Evolutionary conservation across 768 basidiomycete species (phyloP), one percentile per base, ranked within the genome.

Genomic region (Boletus rubescentipes): DNA sequence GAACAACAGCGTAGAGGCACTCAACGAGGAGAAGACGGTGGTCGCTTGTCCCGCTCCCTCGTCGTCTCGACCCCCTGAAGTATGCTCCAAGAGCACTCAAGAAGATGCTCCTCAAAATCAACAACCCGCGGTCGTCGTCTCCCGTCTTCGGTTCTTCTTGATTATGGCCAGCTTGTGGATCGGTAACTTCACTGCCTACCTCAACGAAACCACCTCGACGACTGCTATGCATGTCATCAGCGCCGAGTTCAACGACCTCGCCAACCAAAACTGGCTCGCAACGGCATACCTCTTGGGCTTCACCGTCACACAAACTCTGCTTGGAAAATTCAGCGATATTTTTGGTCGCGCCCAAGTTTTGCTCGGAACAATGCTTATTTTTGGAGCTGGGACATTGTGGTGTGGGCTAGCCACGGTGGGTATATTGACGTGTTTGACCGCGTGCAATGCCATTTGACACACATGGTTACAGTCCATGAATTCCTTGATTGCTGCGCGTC

Each of bases 141-240:
- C 70, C 11, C 60, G 54, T 20, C 48, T 62, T 14, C 68, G 58
- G 0, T 71, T 71, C 61, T 73, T 72, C 54, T 39, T 72, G 54
- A 71, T 71, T 57, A 71, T 71, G 70, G 5, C 57, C 32, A 68
- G 70, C 51, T 20, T 71, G 29, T 71, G 71, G 71, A 51, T 71
- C 21, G 70, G 70, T 15, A 71, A 71, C 60, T 68, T 73, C 49
- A 68, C 70, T 12, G 70, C 70, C 26, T 72, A 73, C 59, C 50
- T 72, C 52, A 72, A 72, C 42, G 70, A 72, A 49, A 72, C 70
- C 0, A 72, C 67, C 12, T 60, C 62, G 10, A 72, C 70, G 0
- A 72, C 70, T 12, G 70, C 72, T 26, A 73, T 73, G 70, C 70
- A 72, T 39, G 55, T 65, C 61, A 72, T 72, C 37, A 56, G 69